Evolutionary conservation across 805 yeast genomes (phyloP).

Genomic region (Yamadazyma kitorensis): DNA sequence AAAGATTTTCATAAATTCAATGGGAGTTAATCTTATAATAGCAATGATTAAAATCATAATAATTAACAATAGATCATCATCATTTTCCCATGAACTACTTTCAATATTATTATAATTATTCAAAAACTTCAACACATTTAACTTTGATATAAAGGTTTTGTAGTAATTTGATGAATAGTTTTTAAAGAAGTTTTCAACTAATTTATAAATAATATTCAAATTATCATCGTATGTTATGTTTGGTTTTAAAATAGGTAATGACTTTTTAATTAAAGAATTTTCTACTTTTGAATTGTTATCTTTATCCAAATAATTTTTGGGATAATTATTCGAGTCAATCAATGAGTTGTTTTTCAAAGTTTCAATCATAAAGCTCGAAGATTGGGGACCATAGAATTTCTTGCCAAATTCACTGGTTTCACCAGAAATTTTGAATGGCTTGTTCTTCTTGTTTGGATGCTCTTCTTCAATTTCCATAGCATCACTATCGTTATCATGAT

Average conservation of each 20-base stretch:
- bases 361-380: constrained; percentile 47
- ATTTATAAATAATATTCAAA: constrained; percentile 25
- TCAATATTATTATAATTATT: constrained; percentile 28
- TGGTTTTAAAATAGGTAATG: constrained; percentile 21
- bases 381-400: constrained; percentile 51
- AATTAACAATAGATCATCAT: constrained; percentile 46
- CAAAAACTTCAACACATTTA: constrained; percentile 34
- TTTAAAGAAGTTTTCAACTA: constrained; percentile 44
- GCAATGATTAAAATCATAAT: constrained; percentile 43
- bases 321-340: constrained; percentile 4
- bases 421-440: constrained; percentile 22
- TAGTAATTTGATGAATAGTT: constrained; percentile 31
- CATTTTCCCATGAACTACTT: constrained; percentile 43
- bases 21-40: constrained; percentile 35
- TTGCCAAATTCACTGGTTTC: constrained; percentile 39
- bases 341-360: constrained; percentile 18
- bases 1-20: constrained; percentile 15
- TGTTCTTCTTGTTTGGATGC: neutral
- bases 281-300: constrained; percentile 9
- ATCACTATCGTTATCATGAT: neutral
- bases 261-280: constrained; percentile 27
- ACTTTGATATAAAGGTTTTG: constrained; percentile 36
- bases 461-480: neutral
- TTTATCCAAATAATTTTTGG: constrained; percentile 12
- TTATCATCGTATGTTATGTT: constrained; percentile 19